These are phyloP conservation scores for Colletotrichum tropicicola DNA, from an alignment of 2,329 filamentous ascomycete genomes.

Conservation along the genomic window DNA sequence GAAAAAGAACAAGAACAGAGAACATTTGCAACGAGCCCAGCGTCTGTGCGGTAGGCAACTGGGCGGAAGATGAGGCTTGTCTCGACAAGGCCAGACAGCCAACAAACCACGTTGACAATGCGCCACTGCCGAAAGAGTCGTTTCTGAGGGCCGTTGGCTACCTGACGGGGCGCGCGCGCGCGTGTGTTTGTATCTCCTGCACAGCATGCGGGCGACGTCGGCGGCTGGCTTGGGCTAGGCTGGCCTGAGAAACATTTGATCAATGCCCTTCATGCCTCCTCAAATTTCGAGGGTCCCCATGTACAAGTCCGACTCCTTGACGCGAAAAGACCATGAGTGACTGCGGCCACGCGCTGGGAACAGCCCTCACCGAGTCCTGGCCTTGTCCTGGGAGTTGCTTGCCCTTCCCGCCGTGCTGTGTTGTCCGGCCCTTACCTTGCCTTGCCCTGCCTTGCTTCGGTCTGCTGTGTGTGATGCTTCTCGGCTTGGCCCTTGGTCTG, in stretches of 20 bases:
- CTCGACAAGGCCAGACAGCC: constrained; percentile 32
- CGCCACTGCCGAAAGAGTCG: constrained; percentile 29
- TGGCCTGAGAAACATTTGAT: constrained; percentile 22
- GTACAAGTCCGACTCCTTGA: neutral
- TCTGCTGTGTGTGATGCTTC: neutral
- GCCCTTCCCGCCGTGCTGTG: neutral
- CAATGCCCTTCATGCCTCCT: constrained; percentile 26
- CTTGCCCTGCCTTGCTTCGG: constrained; percentile 17
- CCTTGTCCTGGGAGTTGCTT: constrained; percentile 12
- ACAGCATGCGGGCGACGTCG: too few relatives aligned
- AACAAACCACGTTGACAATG: constrained; percentile 31
- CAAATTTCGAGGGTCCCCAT: neutral
- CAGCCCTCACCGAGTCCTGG: constrained; percentile 7
- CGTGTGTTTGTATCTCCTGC: too few relatives aligned
- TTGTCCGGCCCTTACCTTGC: neutral
- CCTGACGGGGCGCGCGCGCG: neutral
- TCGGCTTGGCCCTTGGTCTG: constrained; percentile 30
- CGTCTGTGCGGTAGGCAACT: constrained; percentile 34
- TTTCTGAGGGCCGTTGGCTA: constrained; percentile 12
- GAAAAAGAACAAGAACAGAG: constrained; percentile 2
- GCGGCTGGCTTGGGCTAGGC: constrained; percentile 5
- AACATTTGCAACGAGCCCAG: constrained; percentile 19
- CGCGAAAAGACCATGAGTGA: neutral
- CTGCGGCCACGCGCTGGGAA: constrained; percentile 1
- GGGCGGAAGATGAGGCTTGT: constrained; percentile 38